A percentile compares a stretch with the other conserved stretches of the same genome.
Evolutionary conservation across 2,329 filamentous ascomycete species (phyloP).

Genomic region (Xylariales sp.): DNA sequence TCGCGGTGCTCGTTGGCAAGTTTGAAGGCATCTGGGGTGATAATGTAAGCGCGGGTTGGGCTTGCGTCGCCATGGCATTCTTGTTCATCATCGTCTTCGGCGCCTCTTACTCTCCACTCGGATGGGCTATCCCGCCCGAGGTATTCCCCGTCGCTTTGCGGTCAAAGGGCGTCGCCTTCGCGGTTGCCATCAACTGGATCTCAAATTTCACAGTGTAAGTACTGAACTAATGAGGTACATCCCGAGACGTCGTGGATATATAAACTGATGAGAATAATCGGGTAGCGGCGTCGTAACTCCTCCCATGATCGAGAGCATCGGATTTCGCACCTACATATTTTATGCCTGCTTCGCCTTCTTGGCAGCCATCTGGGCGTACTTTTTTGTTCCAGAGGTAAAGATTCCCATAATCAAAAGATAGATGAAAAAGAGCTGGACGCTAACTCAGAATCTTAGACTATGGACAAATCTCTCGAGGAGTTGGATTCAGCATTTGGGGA

Average conservation of each 20-base stretch:
- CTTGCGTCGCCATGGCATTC: conserved; percentile 37
- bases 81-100: conserved; percentile 27
- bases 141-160: conserved; percentile 29
- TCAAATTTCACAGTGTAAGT: conserved; percentile 22
- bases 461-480: conserved; percentile 39
- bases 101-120: conserved; percentile 26
- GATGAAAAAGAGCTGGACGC: not conserved
- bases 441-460: conserved; percentile 24
- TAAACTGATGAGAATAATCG: conserved; percentile 6
- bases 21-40: conserved; percentile 42
- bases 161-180: conserved; percentile 29
- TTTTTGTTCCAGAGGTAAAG: conserved; percentile 39
- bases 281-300: conserved; percentile 48
- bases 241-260: not conserved
- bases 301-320: conserved; percentile 45
- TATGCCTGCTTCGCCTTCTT: conserved; percentile 50
- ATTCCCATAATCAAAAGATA: not conserved
- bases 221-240: not conserved
- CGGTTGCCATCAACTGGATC: conserved; percentile 30
- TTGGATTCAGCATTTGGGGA: conserved; percentile 34
- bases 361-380: conserved; percentile 40
- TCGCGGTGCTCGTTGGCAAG: conserved; percentile 45
- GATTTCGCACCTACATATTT: conserved; percentile 46
- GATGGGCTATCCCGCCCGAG: conserved; percentile 31
- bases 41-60: conserved; percentile 49